Base-by-base conservation (phyloP, 2,329 filamentous ascomycete species). In the Scleromitrula shiraiana region DNA sequence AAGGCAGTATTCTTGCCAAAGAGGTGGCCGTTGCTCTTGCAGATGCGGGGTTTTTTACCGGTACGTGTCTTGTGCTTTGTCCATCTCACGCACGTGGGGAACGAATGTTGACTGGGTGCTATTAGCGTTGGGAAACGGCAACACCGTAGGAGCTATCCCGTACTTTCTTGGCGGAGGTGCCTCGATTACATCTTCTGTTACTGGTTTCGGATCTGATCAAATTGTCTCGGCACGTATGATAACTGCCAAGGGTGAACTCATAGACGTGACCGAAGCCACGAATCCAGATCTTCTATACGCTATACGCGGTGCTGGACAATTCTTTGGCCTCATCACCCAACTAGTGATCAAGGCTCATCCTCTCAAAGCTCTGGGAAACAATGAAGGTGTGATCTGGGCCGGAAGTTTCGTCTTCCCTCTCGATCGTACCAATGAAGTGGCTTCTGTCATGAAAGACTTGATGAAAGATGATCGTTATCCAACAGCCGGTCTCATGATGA, bases 311-410 rank as follows among this genome's bases (percentile, higher is more conserved):
- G 60, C 61, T 8, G 59, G 59, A 8, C 59, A 63, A 10, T 60
- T 59, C 44, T 63, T 66, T 27, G 63, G 64, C 2, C 41, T 66
- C 9, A 47, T 65, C 10, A 62, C 59, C 1, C 43, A 59, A 24
- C 48, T 66, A 3, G 58, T 53, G 6, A 50, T 65, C 38, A 55
- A 55, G 27, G 46, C 55, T 7, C 50, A 56, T 41, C 56, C 56
- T 10, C 26, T 63, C 14, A 24, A 47, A 6, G 30, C 19, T 2
- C 43, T 50, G 15, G 47, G 47, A 44, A 46, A 45, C 12, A 27
- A 41, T 9, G 5, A 44, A 15, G 60, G 60, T 12, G 42, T 42
- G 1, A 49, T 61, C 27, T 63, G 61, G 63, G 55, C 49, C 9
- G 60, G 61, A 4, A 54, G 43, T 10, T 57, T 64, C 23, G 46